These are phyloP conservation scores for Kwoniella botswanensis DNA, from an alignment of 768 basidiomycete genomes.

Conservation along the genomic window DNA sequence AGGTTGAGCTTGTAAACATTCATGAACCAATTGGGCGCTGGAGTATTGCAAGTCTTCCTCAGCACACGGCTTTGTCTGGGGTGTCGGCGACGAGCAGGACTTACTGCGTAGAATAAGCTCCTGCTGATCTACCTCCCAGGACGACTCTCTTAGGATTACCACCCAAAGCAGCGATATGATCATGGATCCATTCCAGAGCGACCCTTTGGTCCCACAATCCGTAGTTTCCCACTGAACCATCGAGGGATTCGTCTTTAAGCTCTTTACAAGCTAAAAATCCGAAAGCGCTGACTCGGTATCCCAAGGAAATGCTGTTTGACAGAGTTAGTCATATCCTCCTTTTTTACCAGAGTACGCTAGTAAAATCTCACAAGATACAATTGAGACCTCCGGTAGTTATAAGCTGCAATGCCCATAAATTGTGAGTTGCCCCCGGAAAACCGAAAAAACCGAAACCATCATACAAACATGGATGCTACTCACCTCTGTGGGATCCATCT, in stretches of 20 bases:
- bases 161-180: constrained; percentile 23
- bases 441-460: background rate
- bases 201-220: constrained; percentile 29
- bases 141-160: constrained; percentile 24
- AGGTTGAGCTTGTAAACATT: constrained; percentile 8
- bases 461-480: background rate
- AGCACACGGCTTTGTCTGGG: background rate
- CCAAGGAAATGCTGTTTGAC: constrained; percentile 13
- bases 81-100: background rate
- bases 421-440: background rate
- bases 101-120: constrained; percentile 23
- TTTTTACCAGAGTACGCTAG: background rate
- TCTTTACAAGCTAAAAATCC: constrained; percentile 29
- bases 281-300: constrained; percentile 25
- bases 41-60: background rate
- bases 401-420: constrained; percentile 5
- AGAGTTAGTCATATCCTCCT: background rate
- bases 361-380: constrained; percentile 17
- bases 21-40: constrained; percentile 15
- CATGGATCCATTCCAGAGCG: constrained; percentile 25
- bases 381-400: constrained; percentile 20
- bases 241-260: constrained; percentile 18
- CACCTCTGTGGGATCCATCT: constrained; percentile 23
- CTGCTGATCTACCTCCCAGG: constrained; percentile 28
- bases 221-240: constrained; percentile 32